Evolutionary conservation across 2,329 filamentous ascomycete species (phyloP).

Genomic region (Fusarium tjaetaba): DNA sequence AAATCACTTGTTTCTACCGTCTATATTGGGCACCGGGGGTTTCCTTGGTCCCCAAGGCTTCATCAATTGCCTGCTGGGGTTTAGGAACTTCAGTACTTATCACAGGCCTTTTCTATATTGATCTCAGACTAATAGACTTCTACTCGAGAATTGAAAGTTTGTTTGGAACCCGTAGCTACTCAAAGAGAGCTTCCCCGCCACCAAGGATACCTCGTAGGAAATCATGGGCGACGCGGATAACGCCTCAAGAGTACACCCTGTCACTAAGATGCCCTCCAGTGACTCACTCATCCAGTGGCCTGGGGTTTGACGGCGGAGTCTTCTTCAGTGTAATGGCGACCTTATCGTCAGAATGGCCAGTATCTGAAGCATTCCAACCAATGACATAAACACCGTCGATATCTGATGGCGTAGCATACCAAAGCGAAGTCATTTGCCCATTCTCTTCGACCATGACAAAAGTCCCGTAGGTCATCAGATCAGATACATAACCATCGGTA

Average conservation of each 20-base stretch:
- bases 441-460: neutral
- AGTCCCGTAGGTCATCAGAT: neutral
- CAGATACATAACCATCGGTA: neutral
- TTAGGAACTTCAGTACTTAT: rapidly evolving
- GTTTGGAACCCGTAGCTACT: rapidly evolving
- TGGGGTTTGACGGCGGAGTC: neutral
- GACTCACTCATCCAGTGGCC: neutral
- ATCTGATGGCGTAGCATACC: neutral
- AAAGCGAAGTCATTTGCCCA: neutral
- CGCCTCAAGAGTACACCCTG: too few relatives aligned
- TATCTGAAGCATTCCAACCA: constrained; percentile 1
- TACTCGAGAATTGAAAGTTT: neutral
- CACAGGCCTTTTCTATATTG: too few relatives aligned
- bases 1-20: rapidly evolving
- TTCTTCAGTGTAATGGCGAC: neutral
- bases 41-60: rapidly evolving
- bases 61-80: neutral
- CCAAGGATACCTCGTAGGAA: rapidly evolving
- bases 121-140: neutral
- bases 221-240: neutral
- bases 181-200: rapidly evolving
- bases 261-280: rapidly evolving
- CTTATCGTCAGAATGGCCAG: neutral
- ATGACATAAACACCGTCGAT: neutral
- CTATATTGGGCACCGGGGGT: rapidly evolving